Base-by-base conservation (phyloP, 805 yeast genomes). In the Zygosaccharomyces lentus region DNA sequence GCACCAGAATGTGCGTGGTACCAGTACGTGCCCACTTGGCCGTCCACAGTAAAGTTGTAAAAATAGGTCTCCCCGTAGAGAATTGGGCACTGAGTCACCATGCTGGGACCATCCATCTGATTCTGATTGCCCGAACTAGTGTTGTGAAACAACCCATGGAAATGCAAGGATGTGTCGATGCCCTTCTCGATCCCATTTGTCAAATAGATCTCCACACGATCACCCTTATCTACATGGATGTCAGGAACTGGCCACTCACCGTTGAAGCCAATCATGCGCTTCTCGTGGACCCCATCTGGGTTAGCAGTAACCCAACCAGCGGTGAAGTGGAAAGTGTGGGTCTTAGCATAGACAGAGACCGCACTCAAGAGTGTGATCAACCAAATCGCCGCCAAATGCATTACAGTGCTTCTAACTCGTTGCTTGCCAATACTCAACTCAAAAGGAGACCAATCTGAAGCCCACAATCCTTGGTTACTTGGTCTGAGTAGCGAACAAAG, bases 11-110 rank as follows among this genome's bases (percentile, higher is more conserved):
- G 95, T 4, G 88, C 80, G 62, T 85, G 95, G 64, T 84, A 85
- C 95, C 95, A 85, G 66, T 72, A 85, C n/a, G 87, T 76, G 41
- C 95, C 95, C 3, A 70, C 78, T 62, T 85, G 90, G 51, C 78
- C 74, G 6, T 65, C 72, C 8, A 83, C 82, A 2, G 84, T 80
- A 57, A 85, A 84, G 65, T 84, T 84, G 66, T 85, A 85, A 37
- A 81, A 62, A 59, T 73, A 75, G 2, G 87, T 77, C 54, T 77
- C 78, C 24, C 84, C 85, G 7, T 84, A 81, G 34, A 79, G 75
- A 49, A 85, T 81, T 27, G 91, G 91, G 68, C 91, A 85, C 61
- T 85, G 91, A 4, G 89, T 81, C 9, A 85, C 82, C 75, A 77
- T 76, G 58, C 80, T 82, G 2, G 93, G 89, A 9, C 95, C 95